Evolutionary conservation across 1,284 basidiomycete species (phyloP), one percentile per base, ranked within the genome.

Genomic region (Ustilago shanxiensis): DNA sequence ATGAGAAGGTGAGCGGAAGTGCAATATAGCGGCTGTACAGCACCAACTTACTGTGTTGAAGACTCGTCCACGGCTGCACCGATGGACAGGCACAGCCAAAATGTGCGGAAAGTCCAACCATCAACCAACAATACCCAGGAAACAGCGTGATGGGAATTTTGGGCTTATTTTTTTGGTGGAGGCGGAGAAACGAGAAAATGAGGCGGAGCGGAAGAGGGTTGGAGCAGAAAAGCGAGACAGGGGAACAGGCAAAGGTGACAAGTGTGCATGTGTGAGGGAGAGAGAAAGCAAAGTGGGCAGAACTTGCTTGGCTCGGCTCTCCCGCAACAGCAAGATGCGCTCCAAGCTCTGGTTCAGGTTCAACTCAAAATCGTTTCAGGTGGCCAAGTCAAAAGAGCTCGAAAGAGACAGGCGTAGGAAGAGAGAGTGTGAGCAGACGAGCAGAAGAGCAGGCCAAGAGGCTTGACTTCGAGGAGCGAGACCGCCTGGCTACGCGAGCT

Each of bases 31-130:
- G 31, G 39, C 20, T 29, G 35, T 50, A 45, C 11, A 26, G 24
- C n/a, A 20, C 41, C 1, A 7, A 39, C 37, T 16, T n/a, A n/a
- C n/a, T n/a, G n/a, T n/a, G n/a, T n/a, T n/a, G 16, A 20, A 44
- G 41, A 44, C 41, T 44, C 41, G 41, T 7, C 41, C 7, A 18
- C 20, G n/a, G 37, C 35, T 50, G 35, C 37, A 52, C 59, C 49
- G 59, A 60, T 50, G 35, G 59, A 44, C 59, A 60, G 50, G 50
- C 59, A 62, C 60, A 55, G 60, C 52, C 51, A 37, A 33, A 44
- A n/a, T 44, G 49, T 51, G 49, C 50, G 58, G 58, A 59, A 41
- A 61, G 37, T 47, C 39, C 33, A 52, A 39, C 45, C 33, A n/a
- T 60, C 31, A 26, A 33, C 24, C 18, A 35, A 16, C 14, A 41